Evolutionary conservation across 2,329 filamentous ascomycete species (phyloP).

Genomic region (Tolypocladium paradoxum): DNA sequence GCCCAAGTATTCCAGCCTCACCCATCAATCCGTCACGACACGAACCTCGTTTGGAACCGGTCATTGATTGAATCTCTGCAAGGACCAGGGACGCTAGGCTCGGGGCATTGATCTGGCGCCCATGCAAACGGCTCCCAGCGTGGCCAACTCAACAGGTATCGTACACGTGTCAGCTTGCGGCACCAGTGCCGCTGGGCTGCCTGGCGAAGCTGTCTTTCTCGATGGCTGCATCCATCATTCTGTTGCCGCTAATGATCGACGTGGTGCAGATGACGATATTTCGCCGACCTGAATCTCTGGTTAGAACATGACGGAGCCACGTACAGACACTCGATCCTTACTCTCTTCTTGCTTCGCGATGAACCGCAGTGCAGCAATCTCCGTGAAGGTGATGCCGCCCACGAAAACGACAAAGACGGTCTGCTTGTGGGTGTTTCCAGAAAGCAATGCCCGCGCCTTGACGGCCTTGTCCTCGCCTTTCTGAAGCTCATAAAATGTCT

Average conservation of each 20-base stretch:
- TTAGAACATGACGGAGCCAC: constrained; percentile 6
- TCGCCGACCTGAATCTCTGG: constrained; percentile 45
- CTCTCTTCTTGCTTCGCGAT: constrained; percentile 75
- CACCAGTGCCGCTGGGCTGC: constrained; percentile 12
- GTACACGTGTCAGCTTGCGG: neutral
- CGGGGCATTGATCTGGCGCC: neutral
- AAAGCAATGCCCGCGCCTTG: constrained; percentile 73
- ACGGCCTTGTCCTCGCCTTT: constrained; percentile 88
- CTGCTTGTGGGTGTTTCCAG: constrained; percentile 68
- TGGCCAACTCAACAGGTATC: neutral
- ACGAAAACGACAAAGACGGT: constrained; percentile 94
- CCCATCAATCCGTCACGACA: neutral
- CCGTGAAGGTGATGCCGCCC: constrained; percentile 92
- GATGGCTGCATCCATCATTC: constrained; percentile 76
- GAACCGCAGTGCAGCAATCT: constrained; percentile 88
- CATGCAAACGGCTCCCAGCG: neutral
- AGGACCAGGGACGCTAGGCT: neutral
- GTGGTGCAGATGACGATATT: constrained; percentile 90
- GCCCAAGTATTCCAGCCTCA: neutral
- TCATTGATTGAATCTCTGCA: neutral
- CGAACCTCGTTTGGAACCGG: neutral
- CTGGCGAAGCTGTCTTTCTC: constrained; percentile 52
- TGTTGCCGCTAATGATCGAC: constrained; percentile 78
- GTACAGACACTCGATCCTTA: constrained; percentile 19
- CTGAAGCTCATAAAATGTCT: constrained; percentile 85